Conservation (phyloP, 768 basidiomycete species). For the Boletus insuetus region DNA sequence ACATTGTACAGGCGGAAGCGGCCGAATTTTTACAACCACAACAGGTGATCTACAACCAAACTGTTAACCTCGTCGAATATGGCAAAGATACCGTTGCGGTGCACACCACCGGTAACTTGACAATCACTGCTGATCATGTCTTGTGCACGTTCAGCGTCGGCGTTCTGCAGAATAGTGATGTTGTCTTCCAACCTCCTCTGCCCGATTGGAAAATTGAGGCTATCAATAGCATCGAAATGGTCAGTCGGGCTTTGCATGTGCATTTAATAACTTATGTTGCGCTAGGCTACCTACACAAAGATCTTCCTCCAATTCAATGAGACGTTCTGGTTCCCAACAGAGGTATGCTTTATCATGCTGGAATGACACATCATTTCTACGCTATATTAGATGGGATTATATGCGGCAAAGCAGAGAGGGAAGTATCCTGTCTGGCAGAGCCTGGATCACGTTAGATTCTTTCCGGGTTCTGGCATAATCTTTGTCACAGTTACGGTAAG, state of each 20-base stretch:
- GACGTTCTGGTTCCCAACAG: slow-evolving; percentile 57
- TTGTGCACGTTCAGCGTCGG: background rate
- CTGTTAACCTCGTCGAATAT: slow-evolving; percentile 47
- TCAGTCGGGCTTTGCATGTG: background rate
- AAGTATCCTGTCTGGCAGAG: slow-evolving; percentile 69
- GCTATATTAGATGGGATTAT: slow-evolving; percentile 40
- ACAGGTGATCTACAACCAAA: slow-evolving; percentile 50
- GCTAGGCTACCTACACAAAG: slow-evolving; percentile 58
- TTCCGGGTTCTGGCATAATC: slow-evolving; percentile 56
- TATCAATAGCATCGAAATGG: background rate
- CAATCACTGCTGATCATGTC: background rate
- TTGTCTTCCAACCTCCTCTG: background rate
- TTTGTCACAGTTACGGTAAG: slow-evolving; percentile 29
- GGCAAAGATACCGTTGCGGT: slow-evolving; percentile 47
- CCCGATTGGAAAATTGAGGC: background rate
- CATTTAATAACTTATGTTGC: background rate
- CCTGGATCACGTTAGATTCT: slow-evolving; percentile 54
- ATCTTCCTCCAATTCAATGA: slow-evolving; percentile 62
- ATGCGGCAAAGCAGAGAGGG: slow-evolving; percentile 56
- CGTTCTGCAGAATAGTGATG: background rate
- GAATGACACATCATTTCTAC: background rate
- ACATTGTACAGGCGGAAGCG: slow-evolving; percentile 55
- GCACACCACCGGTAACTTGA: slow-evolving; percentile 33
- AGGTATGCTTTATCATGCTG: slow-evolving; percentile 24
- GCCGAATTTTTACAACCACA: slow-evolving; percentile 44